These are phyloP conservation scores for Fagus sylvatica DNA, from an alignment of 306 rosid species.

Conservation along the genomic window DNA sequence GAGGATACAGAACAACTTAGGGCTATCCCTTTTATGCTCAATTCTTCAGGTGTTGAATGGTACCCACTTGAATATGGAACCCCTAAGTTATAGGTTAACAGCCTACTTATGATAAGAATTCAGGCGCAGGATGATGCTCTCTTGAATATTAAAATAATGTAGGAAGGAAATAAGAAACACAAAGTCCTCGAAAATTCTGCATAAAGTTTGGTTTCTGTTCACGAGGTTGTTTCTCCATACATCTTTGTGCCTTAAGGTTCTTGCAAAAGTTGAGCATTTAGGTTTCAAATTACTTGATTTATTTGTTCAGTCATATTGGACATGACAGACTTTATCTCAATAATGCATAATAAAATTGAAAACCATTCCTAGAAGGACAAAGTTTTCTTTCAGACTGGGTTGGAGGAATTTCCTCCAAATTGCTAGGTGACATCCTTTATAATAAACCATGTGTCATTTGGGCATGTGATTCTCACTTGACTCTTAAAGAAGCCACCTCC, in stretches of 20 bases:
- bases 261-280: neutral
- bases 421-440: too few relatives aligned
- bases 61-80: neutral
- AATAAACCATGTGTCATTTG: too few relatives aligned
- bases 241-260: neutral
- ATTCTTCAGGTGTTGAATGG: neutral
- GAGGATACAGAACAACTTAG: neutral
- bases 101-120: neutral
- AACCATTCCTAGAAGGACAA: neutral
- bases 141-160: neutral
- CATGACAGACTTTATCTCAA: neutral
- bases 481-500: too few relatives aligned
- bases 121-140: neutral
- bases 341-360: neutral
- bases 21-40: neutral
- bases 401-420: too few relatives aligned
- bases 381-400: too few relatives aligned
- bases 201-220: neutral
- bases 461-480: too few relatives aligned
- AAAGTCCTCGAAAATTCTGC: neutral
- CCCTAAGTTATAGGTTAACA: neutral
- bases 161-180: neutral
- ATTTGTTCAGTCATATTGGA: neutral
- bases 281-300: too few relatives aligned
- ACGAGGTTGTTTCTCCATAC: neutral